Evolutionary conservation across 2,329 filamentous ascomycete genomes (phyloP), one percentile per base, ranked within the genome.

Genomic region (Alternaria viburni): DNA sequence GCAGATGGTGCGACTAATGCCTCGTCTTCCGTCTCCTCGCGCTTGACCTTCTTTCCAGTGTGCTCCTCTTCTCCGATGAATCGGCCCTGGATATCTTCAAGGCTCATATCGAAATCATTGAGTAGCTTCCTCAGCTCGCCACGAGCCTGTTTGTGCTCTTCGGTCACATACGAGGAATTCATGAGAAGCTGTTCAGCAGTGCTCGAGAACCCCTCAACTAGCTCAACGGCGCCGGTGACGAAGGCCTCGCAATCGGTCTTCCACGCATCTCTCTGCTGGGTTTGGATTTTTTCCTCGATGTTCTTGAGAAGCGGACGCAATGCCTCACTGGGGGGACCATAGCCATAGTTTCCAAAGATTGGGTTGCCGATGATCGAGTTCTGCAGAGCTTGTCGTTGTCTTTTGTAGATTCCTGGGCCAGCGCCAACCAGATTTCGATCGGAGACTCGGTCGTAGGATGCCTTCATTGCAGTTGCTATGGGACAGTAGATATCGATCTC

Each of bases 401-500:
- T 51, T 2, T 36, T 12, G 32, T 65, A 65, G 12, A 49, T 26
- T 15, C 62, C 60, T 36, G 30, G 30, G 30, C 30, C 30, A 9
- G 30, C 30, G 30, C 30, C 30, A 9, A 36, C 30, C 30, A 36
- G 15, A 13, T 36, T 8, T 11, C n/a, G 15, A 13, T n/a, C 5
- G 5, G 19, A 52, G 9, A 54, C 61, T 3, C 15, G 49, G 0
- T 43, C 51, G 12, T 65, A 69, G 17, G 52, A 46, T 1, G 43
- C 17, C n/a, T 32, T 54, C 65, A 69, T 64, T 9, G 55, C 56
- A 17, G 26, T 44, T 4, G 65, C 61, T 23, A 68, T 57, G 0
- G 61, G 65, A 13, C 62, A 62, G 7, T 49, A 13, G 13, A 64
- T 60, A 41, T 67, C 64, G 3, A 57, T 59, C 32, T 67, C 68